phyloP scores from a whole-genome alignment of 1,284 basidiomycete genomes.

The Tilletiaria anomala region DNA sequence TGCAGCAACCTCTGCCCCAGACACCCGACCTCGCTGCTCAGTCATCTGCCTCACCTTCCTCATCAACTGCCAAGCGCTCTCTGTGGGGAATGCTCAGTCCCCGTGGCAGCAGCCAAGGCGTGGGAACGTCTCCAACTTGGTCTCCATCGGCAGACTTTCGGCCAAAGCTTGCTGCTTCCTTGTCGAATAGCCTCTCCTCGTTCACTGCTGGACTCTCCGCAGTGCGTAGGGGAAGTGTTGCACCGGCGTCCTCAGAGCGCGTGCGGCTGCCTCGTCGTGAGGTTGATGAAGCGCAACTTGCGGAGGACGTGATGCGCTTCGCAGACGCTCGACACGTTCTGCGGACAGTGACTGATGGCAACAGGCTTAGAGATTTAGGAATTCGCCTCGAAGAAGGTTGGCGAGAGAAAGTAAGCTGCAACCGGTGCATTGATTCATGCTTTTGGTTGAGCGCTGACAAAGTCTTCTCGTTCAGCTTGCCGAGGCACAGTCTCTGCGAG shows the following conservation, averaged over 20 bases:
- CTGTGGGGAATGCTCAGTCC: not conserved
- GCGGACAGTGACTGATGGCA: conserved; percentile 6
- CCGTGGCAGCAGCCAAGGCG: not conserved
- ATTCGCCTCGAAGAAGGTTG: conserved; percentile 11
- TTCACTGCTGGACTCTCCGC: not conserved
- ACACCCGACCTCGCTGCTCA: too few relatives aligned
- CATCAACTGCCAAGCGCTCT: not conserved
- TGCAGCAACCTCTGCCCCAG: too few relatives aligned
- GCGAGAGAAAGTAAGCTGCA: conserved; percentile 6
- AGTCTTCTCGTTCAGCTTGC: conserved; percentile 6
- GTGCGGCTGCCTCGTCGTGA: conserved; percentile 6
- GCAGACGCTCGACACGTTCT: conserved; percentile 12
- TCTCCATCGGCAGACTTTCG: not conserved
- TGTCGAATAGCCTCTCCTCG: too few relatives aligned
- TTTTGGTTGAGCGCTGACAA: not conserved
- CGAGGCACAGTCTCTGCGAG: conserved; percentile 8
- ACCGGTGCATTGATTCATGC: not conserved
- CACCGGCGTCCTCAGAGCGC: not conserved
- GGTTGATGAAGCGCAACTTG: conserved; percentile 10
- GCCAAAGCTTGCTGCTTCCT: too few relatives aligned
- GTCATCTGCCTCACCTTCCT: too few relatives aligned
- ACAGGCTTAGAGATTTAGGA: conserved; percentile 9
- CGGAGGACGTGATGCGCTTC: conserved; percentile 11
- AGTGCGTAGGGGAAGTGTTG: not conserved
- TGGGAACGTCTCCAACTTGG: not conserved